phyloP scores from a whole-genome alignment of 108 stramenopile species.

The Parietichytrium sp. region DNA sequence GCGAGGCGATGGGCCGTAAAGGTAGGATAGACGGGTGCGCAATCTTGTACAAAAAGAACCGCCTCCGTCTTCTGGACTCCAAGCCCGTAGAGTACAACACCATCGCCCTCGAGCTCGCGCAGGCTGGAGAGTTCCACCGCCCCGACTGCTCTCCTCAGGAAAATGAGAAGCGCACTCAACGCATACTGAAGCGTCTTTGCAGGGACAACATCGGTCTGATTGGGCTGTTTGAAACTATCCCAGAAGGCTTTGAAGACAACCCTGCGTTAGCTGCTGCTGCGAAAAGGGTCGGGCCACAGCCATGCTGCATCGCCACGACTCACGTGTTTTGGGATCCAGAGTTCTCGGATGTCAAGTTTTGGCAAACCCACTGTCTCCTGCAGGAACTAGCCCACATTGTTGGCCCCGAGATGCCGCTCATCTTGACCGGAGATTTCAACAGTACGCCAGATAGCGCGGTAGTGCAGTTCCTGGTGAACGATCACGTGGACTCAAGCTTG shows the following conservation, averaged over 20 bases:
- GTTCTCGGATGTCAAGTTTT: conserved; percentile 95
- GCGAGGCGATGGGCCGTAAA: conserved; percentile 86
- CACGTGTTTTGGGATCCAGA: conserved; percentile 98
- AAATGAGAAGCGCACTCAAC: conserved; percentile 57
- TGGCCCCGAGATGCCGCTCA: conserved; percentile 80
- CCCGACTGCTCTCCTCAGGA: conserved; percentile 12
- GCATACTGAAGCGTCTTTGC: conserved; percentile 80
- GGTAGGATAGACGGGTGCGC: conserved; percentile 99
- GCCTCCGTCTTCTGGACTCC: conserved; percentile 61
- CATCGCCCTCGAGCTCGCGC: conserved; percentile 24
- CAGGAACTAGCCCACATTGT: conserved; percentile 82
- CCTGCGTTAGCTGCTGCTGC: conserved; percentile 64
- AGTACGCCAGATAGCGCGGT: conserved; percentile 92
- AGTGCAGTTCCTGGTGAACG: conserved; percentile 83
- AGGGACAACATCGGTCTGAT: conserved; percentile 97
- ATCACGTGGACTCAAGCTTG: conserved; percentile 74
- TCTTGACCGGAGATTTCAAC: conserved; percentile 98
- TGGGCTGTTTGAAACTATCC: conserved; percentile 77
- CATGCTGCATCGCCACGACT: conserved; percentile 90
- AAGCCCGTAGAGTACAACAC: conserved; percentile 87
- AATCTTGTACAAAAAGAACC: conserved; percentile 85
- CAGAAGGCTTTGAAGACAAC: conserved; percentile 65
- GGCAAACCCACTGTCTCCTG: conserved; percentile 89
- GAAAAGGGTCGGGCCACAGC: neutral
- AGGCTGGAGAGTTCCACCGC: conserved; percentile 11